Conservation (phyloP, 2,329 filamentous ascomycete species). For the Fusarium armeniacum region DNA sequence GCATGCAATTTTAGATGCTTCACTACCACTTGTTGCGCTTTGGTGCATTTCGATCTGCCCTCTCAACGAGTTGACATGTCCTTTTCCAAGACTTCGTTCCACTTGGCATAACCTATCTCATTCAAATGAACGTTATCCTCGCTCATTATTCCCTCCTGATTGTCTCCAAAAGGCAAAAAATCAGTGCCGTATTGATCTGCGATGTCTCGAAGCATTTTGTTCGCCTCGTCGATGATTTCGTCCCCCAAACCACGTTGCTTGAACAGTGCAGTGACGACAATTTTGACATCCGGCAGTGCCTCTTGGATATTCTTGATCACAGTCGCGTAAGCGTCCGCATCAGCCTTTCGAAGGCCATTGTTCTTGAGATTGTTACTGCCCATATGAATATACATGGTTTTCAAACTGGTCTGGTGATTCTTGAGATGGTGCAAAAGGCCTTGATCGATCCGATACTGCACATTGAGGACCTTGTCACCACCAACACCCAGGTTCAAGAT, state of each 20-base stretch:
- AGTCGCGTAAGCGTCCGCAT: fast-evolving
- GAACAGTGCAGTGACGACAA: conserved; percentile 13
- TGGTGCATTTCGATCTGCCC: no score
- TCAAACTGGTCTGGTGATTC: neutral
- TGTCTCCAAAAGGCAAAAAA: neutral
- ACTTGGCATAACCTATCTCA: conserved; percentile 1
- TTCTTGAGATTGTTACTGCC: conserved; percentile 21
- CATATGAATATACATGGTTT: conserved; percentile 25
- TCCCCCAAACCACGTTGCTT: neutral
- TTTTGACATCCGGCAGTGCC: neutral
- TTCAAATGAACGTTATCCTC: conserved; percentile 25
- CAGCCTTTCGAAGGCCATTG: neutral
- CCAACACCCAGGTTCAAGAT: conserved; percentile 11
- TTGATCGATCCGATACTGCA: conserved; percentile 14
- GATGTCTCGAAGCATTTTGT: neutral
- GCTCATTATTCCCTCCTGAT: conserved; percentile 9
- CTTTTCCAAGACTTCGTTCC: neutral
- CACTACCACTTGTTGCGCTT: no score
- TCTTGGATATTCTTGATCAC: neutral
- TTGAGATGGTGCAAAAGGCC: neutral
- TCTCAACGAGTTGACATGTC: conserved; percentile 2
- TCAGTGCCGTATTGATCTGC: neutral
- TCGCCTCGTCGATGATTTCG: neutral
- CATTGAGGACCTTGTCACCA: conserved; percentile 25
- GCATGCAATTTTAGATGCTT: neutral